Base-by-base conservation (phyloP, 2,329 filamentous ascomycete species). In the Neopestalotiopsis clavispora region DNA sequence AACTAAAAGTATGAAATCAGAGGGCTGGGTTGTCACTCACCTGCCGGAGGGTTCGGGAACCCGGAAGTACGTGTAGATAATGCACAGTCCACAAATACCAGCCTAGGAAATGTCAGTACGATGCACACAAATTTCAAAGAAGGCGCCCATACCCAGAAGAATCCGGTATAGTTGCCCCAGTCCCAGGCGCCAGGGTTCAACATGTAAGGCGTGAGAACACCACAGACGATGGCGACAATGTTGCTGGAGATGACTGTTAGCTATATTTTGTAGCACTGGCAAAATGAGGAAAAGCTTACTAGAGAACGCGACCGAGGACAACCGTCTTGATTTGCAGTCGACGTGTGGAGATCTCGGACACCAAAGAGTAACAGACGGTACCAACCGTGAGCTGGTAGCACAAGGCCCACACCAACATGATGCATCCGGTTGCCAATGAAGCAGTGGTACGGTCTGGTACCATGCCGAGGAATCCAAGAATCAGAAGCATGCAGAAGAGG, bases 241-340 rank as follows among this genome's bases (percentile, higher is more conserved):
- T 96, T 95, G 84, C 87, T 89, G 71, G 70, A 72, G 52, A 6
- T 10, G 17, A 65, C 9, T 34, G 67, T 72, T 61, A 72, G 72
- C 12, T 65, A 68, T 14, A 20, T 28, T 56, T 2, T 28, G 2
- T 10, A 32, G 6, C 13, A 17, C 23, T n/a, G 40, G 42, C 17
- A 30, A 9, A 5, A 6, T 59, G 7, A 14, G 20, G 49, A 12
- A 30, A 23, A 30, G 82, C 85, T 80, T 79, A 88, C 86, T 92
- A 93, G 60, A 94, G 83, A 74, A 94, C 93, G 67, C 94, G 91
- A 1, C 92, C 94, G 2, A 97, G 87, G 1, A 96, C 94, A 28
- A 97, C 92, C 0, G 95, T 97, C 84, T 97, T 97, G 83, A 97
- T 95, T 77, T 95, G 92, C 42, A 98, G 86, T 1, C 94, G 88